Percentiles rank a stretch among this genome's conserved stretches.
Evolutionary conservation across 1,139 yeast genomes (phyloP).

Genomic region (Hyphopichia pseudoburtonii): DNA sequence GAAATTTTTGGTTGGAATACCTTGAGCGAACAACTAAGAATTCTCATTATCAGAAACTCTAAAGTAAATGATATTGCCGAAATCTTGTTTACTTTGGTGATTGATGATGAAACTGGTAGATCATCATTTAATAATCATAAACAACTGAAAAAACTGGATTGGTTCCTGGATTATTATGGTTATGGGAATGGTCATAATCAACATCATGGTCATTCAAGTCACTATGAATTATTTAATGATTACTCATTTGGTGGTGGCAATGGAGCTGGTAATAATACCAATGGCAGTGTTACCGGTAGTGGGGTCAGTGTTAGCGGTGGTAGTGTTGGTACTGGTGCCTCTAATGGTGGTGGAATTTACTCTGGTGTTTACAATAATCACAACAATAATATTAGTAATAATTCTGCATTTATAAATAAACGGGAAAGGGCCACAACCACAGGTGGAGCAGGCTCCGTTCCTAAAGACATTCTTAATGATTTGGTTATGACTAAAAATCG

Average conservation of each 20-base stretch:
- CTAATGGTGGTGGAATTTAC: slow-evolving; percentile 11
- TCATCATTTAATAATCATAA: slow-evolving; percentile 34
- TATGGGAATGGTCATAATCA: slow-evolving; percentile 9
- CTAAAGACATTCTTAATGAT: slow-evolving; percentile 19
- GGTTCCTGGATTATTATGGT: slow-evolving; percentile 7
- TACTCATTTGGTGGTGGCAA: slow-evolving; percentile 5
- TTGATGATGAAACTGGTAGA: slow-evolving; percentile 55
- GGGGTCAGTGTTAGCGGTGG: no score
- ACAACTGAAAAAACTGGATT: slow-evolving; percentile 14
- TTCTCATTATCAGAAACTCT: slow-evolving; percentile 52
- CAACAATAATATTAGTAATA: slow-evolving; percentile 8
- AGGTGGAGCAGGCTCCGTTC: slow-evolving; percentile 28
- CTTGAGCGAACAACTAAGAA: slow-evolving; percentile 54
- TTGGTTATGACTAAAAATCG: slow-evolving; percentile 2
- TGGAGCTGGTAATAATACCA: slow-evolving; percentile 8
- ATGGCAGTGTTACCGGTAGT: neutral
- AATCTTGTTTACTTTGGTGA: slow-evolving; percentile 47
- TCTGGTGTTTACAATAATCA: neutral
- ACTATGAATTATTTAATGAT: slow-evolving; percentile 20
- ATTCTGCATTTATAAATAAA: slow-evolving; percentile 24
- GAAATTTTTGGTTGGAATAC: slow-evolving; percentile 67
- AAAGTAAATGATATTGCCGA: slow-evolving; percentile 54
- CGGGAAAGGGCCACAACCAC: slow-evolving; percentile 30
- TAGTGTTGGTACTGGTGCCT: no score
- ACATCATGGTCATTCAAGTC: slow-evolving; percentile 1